Evolutionary conservation across 345 rosid genomes (phyloP).

Genomic region (Gossypioides kirkii): DNA sequence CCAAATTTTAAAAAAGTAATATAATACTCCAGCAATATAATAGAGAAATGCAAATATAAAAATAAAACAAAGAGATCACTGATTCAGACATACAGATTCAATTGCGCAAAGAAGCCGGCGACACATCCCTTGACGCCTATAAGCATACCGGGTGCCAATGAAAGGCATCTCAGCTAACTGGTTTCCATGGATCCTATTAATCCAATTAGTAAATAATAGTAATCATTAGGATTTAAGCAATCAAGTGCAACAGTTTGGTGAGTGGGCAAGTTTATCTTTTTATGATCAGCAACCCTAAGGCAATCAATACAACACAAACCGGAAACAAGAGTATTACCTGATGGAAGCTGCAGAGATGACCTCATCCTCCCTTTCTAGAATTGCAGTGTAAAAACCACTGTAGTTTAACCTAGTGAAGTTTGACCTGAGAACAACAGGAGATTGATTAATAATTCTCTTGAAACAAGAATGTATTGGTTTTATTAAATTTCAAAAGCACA

Average conservation of each 20-base stretch:
- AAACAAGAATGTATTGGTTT: constrained; percentile 4
- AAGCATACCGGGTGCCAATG: constrained; percentile 80
- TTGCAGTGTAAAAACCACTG: constrained; percentile 62
- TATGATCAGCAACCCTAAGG: neutral
- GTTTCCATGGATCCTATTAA: constrained; percentile 74
- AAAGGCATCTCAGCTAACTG: constrained; percentile 95
- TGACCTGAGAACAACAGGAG: constrained; percentile 48
- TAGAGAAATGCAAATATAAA: neutral
- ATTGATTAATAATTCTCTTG: neutral
- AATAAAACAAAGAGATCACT: neutral
- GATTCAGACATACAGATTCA: constrained; percentile 60
- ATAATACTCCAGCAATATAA: neutral
- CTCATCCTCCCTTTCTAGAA: constrained; percentile 89
- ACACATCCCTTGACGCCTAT: constrained; percentile 96
- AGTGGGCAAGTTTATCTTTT: neutral
- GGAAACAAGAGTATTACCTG: constrained; percentile 40
- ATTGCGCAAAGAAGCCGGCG: constrained; percentile 75
- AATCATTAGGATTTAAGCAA: constrained; percentile 12
- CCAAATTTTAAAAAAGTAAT: neutral
- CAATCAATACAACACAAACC: neutral
- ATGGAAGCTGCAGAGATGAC: constrained; percentile 77
- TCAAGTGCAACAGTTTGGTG: neutral
- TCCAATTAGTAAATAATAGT: constrained; percentile 10
- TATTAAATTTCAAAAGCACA: neutral
- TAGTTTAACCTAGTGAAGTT: constrained; percentile 74